Conservation (phyloP, 202 grass and related monocot genomes). For the Zoysia matrella region DNA sequence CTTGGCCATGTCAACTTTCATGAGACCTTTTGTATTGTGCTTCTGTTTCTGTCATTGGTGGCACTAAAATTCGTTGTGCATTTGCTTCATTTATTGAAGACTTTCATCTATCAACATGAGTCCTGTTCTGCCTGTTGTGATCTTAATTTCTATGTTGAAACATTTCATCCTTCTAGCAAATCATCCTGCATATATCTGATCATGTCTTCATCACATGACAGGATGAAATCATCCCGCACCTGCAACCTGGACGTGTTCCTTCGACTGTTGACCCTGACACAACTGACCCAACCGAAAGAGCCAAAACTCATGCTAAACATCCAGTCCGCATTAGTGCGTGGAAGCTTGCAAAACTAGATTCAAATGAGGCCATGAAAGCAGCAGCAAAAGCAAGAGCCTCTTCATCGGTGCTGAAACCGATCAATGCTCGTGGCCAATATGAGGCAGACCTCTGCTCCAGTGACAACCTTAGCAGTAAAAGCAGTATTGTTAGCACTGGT, state of each 20-base stretch:
- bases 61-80: conserved; percentile 1
- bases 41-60: conserved; percentile 22
- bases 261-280: conserved; percentile 95
- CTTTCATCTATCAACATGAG: background rate
- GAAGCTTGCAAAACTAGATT: conserved; percentile 95
- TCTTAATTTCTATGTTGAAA: conserved; percentile 26
- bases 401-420: conserved; percentile 87
- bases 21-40: background rate
- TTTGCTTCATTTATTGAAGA: conserved; percentile 10
- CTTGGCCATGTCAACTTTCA: conserved; percentile 20
- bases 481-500: conserved; percentile 63
- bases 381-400: conserved; percentile 93
- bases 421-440: conserved; percentile 56
- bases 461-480: conserved; percentile 75
- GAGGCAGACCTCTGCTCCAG: conserved; percentile 66
- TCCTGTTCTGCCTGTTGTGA: conserved; percentile 2
- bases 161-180: conserved; percentile 12
- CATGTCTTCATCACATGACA: conserved; percentile 48
- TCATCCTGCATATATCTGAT: conserved; percentile 36
- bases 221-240: conserved; percentile 92
- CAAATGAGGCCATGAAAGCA: conserved; percentile 83
- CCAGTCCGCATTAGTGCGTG: conserved; percentile 85
- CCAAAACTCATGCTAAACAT: conserved; percentile 58
- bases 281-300: conserved; percentile 48
- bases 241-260: conserved; percentile 77